Base-by-base conservation (phyloP, 1,139 yeast species). In the Diutina mesorugosa region DNA sequence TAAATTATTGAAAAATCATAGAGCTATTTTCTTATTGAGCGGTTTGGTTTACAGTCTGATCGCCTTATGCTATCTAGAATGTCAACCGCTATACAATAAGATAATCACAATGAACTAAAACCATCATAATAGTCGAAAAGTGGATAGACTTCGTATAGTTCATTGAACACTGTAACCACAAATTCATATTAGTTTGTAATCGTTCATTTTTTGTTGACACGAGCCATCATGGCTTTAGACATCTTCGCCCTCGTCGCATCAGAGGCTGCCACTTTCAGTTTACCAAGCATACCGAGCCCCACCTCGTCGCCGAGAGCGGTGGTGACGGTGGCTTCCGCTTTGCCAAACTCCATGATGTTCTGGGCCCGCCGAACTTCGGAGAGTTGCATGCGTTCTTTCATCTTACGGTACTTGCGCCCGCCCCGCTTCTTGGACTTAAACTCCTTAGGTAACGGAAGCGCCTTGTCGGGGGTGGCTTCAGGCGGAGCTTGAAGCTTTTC, bases 351-450 rank as follows among this genome's bases (percentile, higher is more conserved):
- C 81, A 91, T 79, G 63, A 88, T 81, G 66, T 91, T 90, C 63
- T 90, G 96, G 1, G 96, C 87, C 63, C 84, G 84, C 47, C 91
- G 84, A 51, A 88, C 67, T 56, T 90, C 96, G 0, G 96, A 86
- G 77, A 87, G 79, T 64, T 85, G 85, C 69, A 86, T 85, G 64
- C 87, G 82, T 65, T 90, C 90, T 66, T 87, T 89, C 73, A 83
- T 80, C 68, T 90, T 90, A 55, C 96, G 75, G 61, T 87, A 78
- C 59, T 91, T 73, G 61, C 83, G 74, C 0, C 99, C 99, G 2
- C 96, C 98, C 63, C 99, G 77, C 63, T 85, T 87, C 69, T 88
- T 88, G 5, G 93, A 84, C 55, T 84, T 82, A 58, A 77, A 78
- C 58, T 91, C 97, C 48, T 80, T 76, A 0, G 99, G 99, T 1